phyloP scores from a whole-genome alignment of 2,329 filamentous ascomycete genomes.

The Xylariaceae sp. region DNA sequence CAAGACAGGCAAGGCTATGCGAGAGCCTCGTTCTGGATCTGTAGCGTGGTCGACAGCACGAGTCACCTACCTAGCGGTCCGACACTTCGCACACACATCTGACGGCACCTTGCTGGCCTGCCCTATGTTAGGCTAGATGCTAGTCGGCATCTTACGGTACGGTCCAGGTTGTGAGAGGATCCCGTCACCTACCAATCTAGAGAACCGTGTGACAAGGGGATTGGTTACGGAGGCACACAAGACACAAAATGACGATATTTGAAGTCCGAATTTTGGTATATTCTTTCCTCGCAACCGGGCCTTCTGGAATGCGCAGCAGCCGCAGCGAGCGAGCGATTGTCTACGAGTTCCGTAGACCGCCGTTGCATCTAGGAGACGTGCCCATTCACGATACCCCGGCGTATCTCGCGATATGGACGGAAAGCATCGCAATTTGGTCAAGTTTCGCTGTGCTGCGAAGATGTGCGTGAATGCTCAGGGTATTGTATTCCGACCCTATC shows the following conservation, averaged over 20 bases:
- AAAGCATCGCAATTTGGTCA: constrained; percentile 12
- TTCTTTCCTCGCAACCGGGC: constrained; percentile 4
- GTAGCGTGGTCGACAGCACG: background rate
- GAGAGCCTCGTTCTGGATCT: background rate
- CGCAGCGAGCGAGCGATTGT: background rate
- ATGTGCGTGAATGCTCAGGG: constrained; percentile 25
- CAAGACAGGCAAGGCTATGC: background rate
- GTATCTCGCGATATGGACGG: constrained; percentile 2
- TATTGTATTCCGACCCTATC: constrained; percentile 31
- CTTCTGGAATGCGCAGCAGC: background rate
- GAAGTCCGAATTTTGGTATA: constrained; percentile 5
- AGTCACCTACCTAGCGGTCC: too few species aligned
- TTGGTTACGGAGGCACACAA: background rate
- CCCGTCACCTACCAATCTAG: background rate
- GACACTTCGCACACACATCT: too few species aligned
- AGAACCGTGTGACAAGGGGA: background rate
- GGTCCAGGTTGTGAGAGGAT: background rate
- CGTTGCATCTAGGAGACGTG: background rate
- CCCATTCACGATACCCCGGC: constrained; percentile 4
- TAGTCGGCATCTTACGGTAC: background rate
- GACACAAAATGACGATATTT: background rate
- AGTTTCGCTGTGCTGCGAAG: constrained; percentile 2
- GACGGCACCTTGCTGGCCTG: too few species aligned
- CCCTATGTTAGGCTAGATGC: too few species aligned
- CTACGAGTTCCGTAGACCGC: constrained; percentile 5